These are phyloP conservation scores for Aspergillus sp. DNA, from an alignment of 2,329 filamentous ascomycete species.

Conservation along the genomic window DNA sequence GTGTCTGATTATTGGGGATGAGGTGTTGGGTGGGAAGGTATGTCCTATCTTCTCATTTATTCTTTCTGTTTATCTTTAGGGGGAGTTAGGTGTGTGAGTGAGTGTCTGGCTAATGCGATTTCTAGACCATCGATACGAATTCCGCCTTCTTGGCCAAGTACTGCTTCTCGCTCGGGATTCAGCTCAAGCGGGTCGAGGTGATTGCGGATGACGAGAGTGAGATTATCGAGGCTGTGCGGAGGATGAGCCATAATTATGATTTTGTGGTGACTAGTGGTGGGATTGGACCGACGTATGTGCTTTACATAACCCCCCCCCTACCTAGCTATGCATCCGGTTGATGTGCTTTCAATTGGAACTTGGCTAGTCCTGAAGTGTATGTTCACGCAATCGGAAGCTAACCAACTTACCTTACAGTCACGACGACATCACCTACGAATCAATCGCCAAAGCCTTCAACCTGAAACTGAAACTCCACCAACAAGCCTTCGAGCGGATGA, in stretches of 20 bases:
- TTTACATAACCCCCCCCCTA: no score
- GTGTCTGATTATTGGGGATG: slow-evolving; percentile 94
- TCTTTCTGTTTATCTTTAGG: background rate
- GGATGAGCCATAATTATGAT: slow-evolving; percentile 89
- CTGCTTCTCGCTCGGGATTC: slow-evolving; percentile 64
- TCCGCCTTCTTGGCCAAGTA: slow-evolving; percentile 65
- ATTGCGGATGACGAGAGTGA: slow-evolving; percentile 90
- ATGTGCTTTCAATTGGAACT: no score
- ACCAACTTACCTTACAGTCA: slow-evolving; percentile 56
- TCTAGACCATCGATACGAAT: slow-evolving; percentile 65
- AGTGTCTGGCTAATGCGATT: no score
- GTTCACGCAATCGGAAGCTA: background rate
- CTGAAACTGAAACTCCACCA: slow-evolving; percentile 76
- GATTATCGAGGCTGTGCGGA: slow-evolving; percentile 80
- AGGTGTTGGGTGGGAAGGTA: slow-evolving; percentile 93
- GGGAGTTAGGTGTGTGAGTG: no score
- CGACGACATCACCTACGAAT: slow-evolving; percentile 96
- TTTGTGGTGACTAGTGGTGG: slow-evolving; percentile 94
- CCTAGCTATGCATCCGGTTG: no score
- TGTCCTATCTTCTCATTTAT: background rate
- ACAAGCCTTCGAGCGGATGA: slow-evolving; percentile 78
- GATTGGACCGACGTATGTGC: slow-evolving; percentile 80
- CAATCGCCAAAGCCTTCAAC: slow-evolving; percentile 85
- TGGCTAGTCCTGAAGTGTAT: no score
- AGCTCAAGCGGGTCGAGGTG: slow-evolving; percentile 83